phyloP scores from a whole-genome alignment of 441 rosid species.

The Syzygium malaccense region DNA sequence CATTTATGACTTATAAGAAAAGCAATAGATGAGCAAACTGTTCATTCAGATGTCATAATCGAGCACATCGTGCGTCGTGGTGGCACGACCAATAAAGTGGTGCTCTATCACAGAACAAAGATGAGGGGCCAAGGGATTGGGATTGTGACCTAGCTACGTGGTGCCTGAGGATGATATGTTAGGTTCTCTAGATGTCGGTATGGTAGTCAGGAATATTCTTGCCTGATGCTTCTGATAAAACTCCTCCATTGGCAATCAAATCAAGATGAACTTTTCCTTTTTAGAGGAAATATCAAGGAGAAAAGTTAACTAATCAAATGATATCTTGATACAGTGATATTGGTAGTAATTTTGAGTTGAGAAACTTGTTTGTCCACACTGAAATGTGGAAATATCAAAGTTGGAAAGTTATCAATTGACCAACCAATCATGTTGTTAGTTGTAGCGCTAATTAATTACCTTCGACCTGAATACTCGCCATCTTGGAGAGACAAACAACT shows the following conservation, averaged over 20 bases:
- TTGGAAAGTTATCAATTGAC: neutral
- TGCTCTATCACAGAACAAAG: neutral
- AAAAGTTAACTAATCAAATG: no score
- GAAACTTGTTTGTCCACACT: neutral
- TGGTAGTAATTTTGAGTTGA: neutral
- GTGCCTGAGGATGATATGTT: no score
- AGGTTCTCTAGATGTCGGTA: neutral
- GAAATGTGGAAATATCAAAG: neutral
- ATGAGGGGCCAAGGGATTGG: no score
- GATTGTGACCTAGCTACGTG: no score
- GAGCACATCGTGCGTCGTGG: neutral
- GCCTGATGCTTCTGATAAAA: neutral
- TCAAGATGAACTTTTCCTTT: neutral
- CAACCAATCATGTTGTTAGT: neutral
- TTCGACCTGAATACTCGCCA: neutral
- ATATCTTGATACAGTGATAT: no score
- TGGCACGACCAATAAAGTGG: neutral
- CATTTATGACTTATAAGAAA: neutral
- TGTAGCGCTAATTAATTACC: neutral
- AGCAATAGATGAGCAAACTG: accelerated
- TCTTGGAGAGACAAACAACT: neutral
- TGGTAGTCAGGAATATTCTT: neutral
- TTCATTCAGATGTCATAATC: neutral
- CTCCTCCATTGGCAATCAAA: neutral
- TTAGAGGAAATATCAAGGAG: neutral